Evolutionary conservation across 345 rosid species (phyloP), one percentile per base, ranked within the genome.

Genomic region (Eucalyptus microcorys): DNA sequence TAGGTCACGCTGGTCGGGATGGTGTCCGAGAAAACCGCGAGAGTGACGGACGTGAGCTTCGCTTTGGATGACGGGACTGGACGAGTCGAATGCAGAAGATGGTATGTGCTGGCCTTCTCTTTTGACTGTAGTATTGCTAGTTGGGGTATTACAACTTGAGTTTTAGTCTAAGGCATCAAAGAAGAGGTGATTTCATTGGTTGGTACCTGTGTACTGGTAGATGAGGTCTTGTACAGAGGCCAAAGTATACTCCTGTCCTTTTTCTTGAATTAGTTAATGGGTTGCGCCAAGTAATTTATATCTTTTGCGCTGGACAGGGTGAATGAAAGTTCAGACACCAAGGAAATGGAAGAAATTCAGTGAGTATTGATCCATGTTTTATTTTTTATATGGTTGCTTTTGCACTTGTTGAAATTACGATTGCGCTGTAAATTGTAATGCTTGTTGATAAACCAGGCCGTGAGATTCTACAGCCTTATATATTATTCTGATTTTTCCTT

Each of bases 21-120:
- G 94, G 94, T 96, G 52, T 94, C 92, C 91, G 94, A 94, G 22
- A 97, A 93, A 86, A 92, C 90, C 32, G 93, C 79, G 49, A 94
- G 96, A 64, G 92, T 93, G 76, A 95, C 98, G 16, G 99, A 96
- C 80, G 94, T 95, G 85, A 91, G 93, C 88, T 96, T 97, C 88
- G 64, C 87, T 49, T 89, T 97, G 55, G 98, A 97, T 76, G 99
- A 97, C 90, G 99, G 99, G 89, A 97, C 99, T 3, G 99, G 99
- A 26, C 93, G 94, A 27, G 90, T 97, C 59, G 93, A 92, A 49
- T 95, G 98, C 92, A 92, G 91, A 91, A 95, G 99, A 97, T 96
- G 98, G 98, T 97, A 94, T 76, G 87, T 76, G 79, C 4, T 71
- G 43, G 71, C 34, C n/a, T 87, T 17, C 37, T 43, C 53, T 22